phyloP scores from a whole-genome alignment of 371 early-diverging fungal genomes.

The Lichtheimia hyalospora region DNA sequence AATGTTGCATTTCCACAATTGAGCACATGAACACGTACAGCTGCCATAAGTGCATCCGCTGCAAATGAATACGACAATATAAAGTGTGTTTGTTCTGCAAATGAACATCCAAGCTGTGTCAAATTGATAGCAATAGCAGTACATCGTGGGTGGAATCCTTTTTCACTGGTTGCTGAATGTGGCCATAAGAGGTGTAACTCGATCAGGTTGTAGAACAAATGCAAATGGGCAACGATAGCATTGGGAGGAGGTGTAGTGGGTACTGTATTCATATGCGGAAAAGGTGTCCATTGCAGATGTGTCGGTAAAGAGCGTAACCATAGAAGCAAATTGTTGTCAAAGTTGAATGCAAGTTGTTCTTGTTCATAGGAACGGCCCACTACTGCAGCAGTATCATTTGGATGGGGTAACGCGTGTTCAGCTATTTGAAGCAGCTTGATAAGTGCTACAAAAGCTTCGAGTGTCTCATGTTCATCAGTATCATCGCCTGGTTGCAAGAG shows the following conservation, averaged over 20 bases:
- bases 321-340: conserved; percentile 20
- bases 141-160: conserved; percentile 22
- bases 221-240: conserved; percentile 30
- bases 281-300: conserved; percentile 35
- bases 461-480: conserved; percentile 21
- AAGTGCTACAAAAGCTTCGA: conserved; percentile 27
- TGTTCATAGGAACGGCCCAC: conserved; percentile 16
- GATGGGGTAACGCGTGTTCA: conserved; percentile 22
- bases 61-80: conserved; percentile 23
- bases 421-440: conserved; percentile 30
- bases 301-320: conserved; percentile 30
- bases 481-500: conserved; percentile 29
- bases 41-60: conserved; percentile 32
- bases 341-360: conserved; percentile 24
- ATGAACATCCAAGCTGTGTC: conserved; percentile 21
- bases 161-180: conserved; percentile 11
- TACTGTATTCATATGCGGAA: conserved; percentile 16
- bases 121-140: conserved; percentile 24
- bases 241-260: conserved; percentile 32
- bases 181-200: conserved; percentile 24
- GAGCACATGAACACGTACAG: conserved; percentile 38
- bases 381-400: neutral
- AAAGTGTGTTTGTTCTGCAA: conserved; percentile 21
- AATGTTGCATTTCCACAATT: conserved; percentile 28
- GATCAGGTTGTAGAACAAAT: conserved; percentile 27